Evolutionary conservation across 2,329 filamentous ascomycete species (phyloP), one percentile per base, ranked within the genome.

Genomic region (Thermoascus crustaceus): DNA sequence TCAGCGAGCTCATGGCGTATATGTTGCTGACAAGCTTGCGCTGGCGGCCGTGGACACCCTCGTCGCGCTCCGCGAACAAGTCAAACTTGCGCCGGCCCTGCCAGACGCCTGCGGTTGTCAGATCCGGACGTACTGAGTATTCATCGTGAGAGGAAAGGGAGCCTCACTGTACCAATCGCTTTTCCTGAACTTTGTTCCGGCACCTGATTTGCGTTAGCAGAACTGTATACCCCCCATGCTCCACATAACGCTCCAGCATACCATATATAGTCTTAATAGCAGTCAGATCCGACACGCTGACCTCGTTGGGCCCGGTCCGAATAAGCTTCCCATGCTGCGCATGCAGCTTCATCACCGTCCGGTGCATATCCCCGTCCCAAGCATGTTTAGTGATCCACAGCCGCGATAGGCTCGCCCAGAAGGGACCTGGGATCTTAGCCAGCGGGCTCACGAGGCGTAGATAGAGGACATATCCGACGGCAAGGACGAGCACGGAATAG

Each of bases 151-250:
- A n/a, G 11, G 9, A 24, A 24, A 9, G 11, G 3, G 22, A 24
- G 6, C 9, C 22, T 24, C 11, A 24, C 38, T 43, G 39, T 70
- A 69, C 54, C 58, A 68, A 3, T 51, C 41, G 2, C 51, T 56
- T 40, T 70, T 69, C 3, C 53, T 41, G 32, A 64, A 69, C 4
- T 57, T 58, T 16, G 58, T 56, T 1, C 63, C 63, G 4, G 63
- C 55, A n/a, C 49, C 50, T 50, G 25, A 8, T 37, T 30, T 24
- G 4, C 9, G 22, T 24, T 24, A 30, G 24, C 10, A 10, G n/a
- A n/a, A n/a, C n/a, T n/a, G n/a, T n/a, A n/a, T n/a, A n/a, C n/a
- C n/a, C n/a, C n/a, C n/a, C n/a, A n/a, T n/a, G n/a, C n/a, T n/a
- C n/a, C n/a, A n/a, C n/a, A n/a, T 39, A 6, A 25, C 9, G 20